Conservation (phyloP, 164 flowering plant genomes). For the Buxus sempervirens region DNA sequence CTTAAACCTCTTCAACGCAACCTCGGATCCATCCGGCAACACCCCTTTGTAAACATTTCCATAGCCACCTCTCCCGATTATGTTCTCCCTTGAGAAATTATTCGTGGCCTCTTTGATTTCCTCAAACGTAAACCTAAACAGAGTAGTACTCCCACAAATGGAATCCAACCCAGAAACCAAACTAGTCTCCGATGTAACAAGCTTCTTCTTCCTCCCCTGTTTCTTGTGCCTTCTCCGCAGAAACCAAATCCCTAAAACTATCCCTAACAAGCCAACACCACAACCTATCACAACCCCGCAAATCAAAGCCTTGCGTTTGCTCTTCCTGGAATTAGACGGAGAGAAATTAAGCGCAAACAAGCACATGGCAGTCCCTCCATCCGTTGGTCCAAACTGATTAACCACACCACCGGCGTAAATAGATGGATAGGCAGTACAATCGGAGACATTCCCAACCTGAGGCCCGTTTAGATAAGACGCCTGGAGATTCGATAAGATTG, state of each 20-base stretch:
- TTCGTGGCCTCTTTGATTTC: constrained; percentile 65
- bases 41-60: constrained; percentile 85
- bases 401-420: constrained; percentile 39
- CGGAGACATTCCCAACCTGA: constrained; percentile 36
- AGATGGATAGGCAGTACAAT: constrained; percentile 33
- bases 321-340: constrained; percentile 1
- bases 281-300: constrained; percentile 26
- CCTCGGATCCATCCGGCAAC: constrained; percentile 62
- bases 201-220: constrained; percentile 11
- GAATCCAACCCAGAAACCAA: constrained; percentile 40
- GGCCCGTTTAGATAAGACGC: constrained; percentile 29
- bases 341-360: constrained; percentile 32
- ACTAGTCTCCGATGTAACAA: constrained; percentile 14
- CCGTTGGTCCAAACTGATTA: constrained; percentile 40
- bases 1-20: constrained; percentile 87
- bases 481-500: constrained; percentile 25
- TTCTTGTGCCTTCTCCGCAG: constrained; percentile 18
- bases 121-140: constrained; percentile 56
- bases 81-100: constrained; percentile 60
- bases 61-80: constrained; percentile 85
- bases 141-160: constrained; percentile 45
- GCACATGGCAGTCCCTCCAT: constrained; percentile 38
- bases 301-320: constrained; percentile 24
- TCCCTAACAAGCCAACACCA: constrained; percentile 21
- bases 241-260: constrained; percentile 31